Base-by-base conservation (phyloP, 2,329 filamentous ascomycete genomes). In the Thielaviopsis cerberus region DNA sequence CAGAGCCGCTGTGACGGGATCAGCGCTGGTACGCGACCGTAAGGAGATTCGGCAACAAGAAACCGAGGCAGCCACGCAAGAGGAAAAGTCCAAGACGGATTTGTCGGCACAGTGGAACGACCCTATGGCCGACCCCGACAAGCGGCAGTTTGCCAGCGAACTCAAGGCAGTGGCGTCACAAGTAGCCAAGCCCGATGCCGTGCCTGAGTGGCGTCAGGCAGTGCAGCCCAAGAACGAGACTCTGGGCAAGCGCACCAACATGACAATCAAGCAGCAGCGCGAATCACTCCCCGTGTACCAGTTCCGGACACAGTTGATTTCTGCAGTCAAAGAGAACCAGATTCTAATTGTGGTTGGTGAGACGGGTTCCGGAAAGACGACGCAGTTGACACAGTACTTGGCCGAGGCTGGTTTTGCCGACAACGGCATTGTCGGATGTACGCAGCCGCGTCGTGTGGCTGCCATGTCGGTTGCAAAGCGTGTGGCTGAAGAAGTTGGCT, bases 401-500 rank as follows among this genome's bases (percentile, higher is more conserved):
- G 91, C 90, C 0, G 92, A 98, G 70, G 90, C 81, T 53, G 92
- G 92, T 0, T 96, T 94, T 66, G 85, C 84, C 1, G 86, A 94
- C 63, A 74, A 85, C 59, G 88, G 90, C 30, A 85, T 96, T 60
- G 92, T 98, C 53, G 92, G 92, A 0, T 98, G 92, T 68, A 98
- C 94, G 0, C 92, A 98, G 64, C 92, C 92, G 55, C 88, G 92
- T 68, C 88, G 92, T 77, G 92, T 97, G 11, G 92, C 92, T 25
- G 92, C 92, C 62, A 95, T 97, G 83, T 96, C 89, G 1, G 92
- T 98, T 2, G 91, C 92, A 8, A 94, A 95, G 70, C 90, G 92
- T 79, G 92, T 98, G 3, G 82, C 90, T 0, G 89, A 97, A 67
- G 92, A 98, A 72, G 88, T 97, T 60, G 91, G 92, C 17, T 96